Percentiles rank a stretch among this genome's conserved stretches.
These are phyloP conservation scores for Pleomassaria siparia DNA, from an alignment of 2,329 filamentous ascomycete species.

Conservation along the genomic window DNA sequence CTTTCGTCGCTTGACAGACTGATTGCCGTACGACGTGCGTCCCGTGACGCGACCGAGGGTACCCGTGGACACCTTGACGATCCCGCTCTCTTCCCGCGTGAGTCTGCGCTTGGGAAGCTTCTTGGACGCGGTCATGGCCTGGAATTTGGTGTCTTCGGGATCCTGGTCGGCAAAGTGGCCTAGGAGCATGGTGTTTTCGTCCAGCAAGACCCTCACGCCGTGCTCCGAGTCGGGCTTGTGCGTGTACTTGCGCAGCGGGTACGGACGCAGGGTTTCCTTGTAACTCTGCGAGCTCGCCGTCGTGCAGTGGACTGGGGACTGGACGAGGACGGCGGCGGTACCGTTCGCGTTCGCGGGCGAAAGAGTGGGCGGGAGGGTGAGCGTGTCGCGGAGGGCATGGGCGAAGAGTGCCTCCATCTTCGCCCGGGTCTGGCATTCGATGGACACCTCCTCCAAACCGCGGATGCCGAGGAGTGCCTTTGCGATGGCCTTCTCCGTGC, in stretches of 20 bases:
- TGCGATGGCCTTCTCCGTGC: conserved; percentile 12
- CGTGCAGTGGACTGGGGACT: background rate
- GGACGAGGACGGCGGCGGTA: background rate
- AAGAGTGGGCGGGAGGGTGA: background rate
- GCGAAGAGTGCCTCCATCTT: conserved; percentile 9
- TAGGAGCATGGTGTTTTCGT: conserved; percentile 1
- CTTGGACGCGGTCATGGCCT: background rate
- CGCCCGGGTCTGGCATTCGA: conserved; percentile 6
- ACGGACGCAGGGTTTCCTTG: background rate
- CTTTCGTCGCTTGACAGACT: background rate
- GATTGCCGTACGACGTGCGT: background rate
- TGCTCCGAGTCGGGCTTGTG: background rate
- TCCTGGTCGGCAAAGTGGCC: background rate
- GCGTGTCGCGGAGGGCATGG: background rate
- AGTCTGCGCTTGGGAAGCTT: background rate
- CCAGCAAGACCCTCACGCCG: background rate
- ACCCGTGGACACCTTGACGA: background rate
- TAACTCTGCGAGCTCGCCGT: background rate
- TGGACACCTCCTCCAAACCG: conserved; percentile 12
- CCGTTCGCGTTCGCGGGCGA: background rate
- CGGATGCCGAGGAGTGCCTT: conserved; percentile 21
- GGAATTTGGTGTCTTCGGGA: background rate
- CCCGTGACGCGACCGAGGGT: background rate
- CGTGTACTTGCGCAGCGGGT: background rate
- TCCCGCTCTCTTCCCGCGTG: background rate